These are phyloP conservation scores for Crataegus laevigata DNA, from an alignment of 306 rosid species.

Conservation along the genomic window DNA sequence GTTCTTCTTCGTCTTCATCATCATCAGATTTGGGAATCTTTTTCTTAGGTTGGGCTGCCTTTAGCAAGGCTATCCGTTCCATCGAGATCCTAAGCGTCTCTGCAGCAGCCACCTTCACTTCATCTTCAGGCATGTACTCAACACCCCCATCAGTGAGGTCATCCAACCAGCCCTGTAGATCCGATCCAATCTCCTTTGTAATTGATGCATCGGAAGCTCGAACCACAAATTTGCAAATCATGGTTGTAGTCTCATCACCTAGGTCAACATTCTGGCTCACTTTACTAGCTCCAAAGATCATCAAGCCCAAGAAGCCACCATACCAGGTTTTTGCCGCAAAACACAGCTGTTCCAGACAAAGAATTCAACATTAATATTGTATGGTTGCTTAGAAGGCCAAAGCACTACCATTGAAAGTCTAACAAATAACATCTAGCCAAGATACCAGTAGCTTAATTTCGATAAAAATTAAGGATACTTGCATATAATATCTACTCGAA, in stretches of 20 bases:
- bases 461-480: background rate
- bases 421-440: background rate
- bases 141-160: conserved; percentile 98
- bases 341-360: conserved; percentile 49
- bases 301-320: conserved; percentile 92
- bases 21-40: conserved; percentile 61
- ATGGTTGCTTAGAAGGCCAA: background rate
- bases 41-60: conserved; percentile 85
- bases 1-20: conserved; percentile 17
- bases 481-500: background rate
- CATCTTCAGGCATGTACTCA: conserved; percentile 97
- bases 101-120: conserved; percentile 81
- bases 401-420: background rate
- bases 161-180: conserved; percentile 95
- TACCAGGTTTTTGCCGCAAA: conserved; percentile 98
- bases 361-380: background rate
- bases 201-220: conserved; percentile 92
- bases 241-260: conserved; percentile 94
- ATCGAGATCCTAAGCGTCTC: conserved; percentile 92
- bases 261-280: conserved; percentile 93
- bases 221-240: conserved; percentile 91
- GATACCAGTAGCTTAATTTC: background rate
- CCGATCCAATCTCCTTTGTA: conserved; percentile 85
- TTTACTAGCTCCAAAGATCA: conserved; percentile 98
- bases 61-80: conserved; percentile 89